phyloP scores from a whole-genome alignment of 768 basidiomycete species.

The Agaricus sinodeliciosus region DNA sequence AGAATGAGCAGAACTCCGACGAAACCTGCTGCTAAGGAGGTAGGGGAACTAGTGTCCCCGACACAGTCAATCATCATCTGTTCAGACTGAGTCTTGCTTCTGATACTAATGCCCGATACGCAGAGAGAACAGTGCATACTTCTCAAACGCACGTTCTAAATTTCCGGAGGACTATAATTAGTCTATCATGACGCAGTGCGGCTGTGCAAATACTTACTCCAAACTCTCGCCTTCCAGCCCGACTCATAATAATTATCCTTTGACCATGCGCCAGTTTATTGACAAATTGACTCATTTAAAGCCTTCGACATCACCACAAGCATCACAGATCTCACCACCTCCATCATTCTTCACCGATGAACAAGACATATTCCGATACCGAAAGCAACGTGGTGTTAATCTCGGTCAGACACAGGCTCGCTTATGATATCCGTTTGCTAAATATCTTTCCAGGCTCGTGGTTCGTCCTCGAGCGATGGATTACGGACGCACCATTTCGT shows the following conservation, averaged over 20 bases:
- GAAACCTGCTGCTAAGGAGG: too few species aligned
- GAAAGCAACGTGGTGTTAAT: slow-evolving; percentile 79
- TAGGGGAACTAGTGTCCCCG: too few species aligned
- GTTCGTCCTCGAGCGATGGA: slow-evolving; percentile 81
- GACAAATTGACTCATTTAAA: neutral
- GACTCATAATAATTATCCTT: neutral
- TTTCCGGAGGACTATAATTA: too few species aligned
- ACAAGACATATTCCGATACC: slow-evolving; percentile 38
- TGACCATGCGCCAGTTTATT: neutral
- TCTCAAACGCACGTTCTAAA: too few species aligned
- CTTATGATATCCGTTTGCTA: neutral
- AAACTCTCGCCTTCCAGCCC: too few species aligned
- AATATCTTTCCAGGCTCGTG: slow-evolving; percentile 46
- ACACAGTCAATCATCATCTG: too few species aligned
- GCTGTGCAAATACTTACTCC: too few species aligned
- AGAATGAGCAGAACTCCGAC: too few species aligned
- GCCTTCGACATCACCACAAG: neutral
- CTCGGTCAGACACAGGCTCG: slow-evolving; percentile 43
- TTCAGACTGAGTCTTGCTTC: too few species aligned
- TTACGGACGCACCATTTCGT: slow-evolving; percentile 51
- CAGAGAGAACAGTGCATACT: too few species aligned
- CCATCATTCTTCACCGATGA: slow-evolving; percentile 4
- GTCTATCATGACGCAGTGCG: too few species aligned
- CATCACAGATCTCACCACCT: neutral
- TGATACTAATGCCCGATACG: too few species aligned